These are phyloP conservation scores for Pestalotiopsis sp. DNA, from an alignment of 2,329 filamentous ascomycete species.

Conservation along the genomic window DNA sequence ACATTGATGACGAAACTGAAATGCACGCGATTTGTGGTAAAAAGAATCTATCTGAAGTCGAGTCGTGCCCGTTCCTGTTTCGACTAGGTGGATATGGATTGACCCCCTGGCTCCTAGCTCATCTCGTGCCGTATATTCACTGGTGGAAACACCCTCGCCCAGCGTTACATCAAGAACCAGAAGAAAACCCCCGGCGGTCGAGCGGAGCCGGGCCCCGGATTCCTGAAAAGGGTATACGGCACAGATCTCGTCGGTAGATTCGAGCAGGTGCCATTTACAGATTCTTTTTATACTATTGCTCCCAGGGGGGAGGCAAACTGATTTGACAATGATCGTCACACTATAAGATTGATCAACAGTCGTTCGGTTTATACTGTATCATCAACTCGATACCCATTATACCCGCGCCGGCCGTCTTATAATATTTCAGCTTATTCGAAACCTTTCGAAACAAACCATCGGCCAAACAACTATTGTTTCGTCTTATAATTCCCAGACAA, in stretches of 20 bases:
- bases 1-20: not conserved
- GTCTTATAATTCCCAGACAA: too few species aligned
- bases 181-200: constrained; percentile 4
- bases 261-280: not conserved
- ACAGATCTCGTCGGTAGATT: constrained; percentile 1
- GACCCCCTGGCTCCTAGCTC: constrained; percentile 1
- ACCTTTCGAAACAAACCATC: not conserved
- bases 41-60: constrained; percentile 4
- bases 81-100: constrained; percentile 3
- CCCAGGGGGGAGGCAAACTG: not conserved
- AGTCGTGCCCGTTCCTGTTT: constrained; percentile 4
- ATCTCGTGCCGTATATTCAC: not conserved
- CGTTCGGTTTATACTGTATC: constrained; percentile 2
- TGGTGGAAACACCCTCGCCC: constrained; percentile 3
- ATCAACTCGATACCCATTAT: not conserved
- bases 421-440: constrained; percentile 3
- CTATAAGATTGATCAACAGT: constrained; percentile 5
- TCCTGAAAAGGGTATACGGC: not conserved
- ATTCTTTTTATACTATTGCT: not conserved
- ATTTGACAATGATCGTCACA: constrained; percentile 1
- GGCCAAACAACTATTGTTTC: not conserved
- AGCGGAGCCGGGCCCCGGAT: constrained; percentile 1
- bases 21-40: constrained; percentile 1
- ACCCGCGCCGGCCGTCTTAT: not conserved
- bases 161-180: not conserved